Evolutionary conservation across 768 basidiomycete species (phyloP).

Genomic region (Nevesoporus exiguus): DNA sequence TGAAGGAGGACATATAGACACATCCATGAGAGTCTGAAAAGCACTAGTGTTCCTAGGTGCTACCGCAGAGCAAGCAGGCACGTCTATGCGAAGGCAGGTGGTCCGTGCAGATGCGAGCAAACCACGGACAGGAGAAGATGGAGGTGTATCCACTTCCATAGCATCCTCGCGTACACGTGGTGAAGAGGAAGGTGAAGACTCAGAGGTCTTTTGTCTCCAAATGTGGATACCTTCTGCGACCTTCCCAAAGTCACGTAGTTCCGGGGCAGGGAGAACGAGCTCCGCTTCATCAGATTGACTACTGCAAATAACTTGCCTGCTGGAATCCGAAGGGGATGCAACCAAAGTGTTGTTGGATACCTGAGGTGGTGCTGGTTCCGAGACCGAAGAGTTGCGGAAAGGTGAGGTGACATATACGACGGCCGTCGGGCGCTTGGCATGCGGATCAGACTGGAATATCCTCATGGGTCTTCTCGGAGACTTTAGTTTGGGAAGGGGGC

Average conservation of each 20-base stretch:
- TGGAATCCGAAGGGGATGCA: conserved; percentile 22
- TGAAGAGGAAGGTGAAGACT: conserved; percentile 10
- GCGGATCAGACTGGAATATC: conserved; percentile 6
- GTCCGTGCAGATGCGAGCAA: conserved; percentile 7
- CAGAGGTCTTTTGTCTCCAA: conserved; percentile 39
- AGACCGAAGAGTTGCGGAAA: conserved; percentile 36
- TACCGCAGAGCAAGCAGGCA: background rate
- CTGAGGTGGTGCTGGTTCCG: conserved; percentile 1
- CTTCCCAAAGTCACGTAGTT: conserved; percentile 25
- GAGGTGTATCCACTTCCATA: conserved; percentile 16
- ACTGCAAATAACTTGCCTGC: conserved; percentile 47
- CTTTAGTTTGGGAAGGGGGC: conserved; percentile 15
- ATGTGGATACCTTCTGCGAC: conserved; percentile 39
- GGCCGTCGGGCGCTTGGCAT: conserved; percentile 3
- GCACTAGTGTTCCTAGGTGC: conserved; percentile 3
- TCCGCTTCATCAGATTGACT: conserved; percentile 70
- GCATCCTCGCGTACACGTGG: conserved; percentile 2
- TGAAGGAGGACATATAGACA: conserved; percentile 20
- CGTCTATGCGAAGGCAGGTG: conserved; percentile 8
- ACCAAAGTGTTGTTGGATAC: background rate
- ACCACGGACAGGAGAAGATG: conserved; percentile 9
- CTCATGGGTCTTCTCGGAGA: conserved; percentile 24
- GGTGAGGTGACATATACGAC: conserved; percentile 11
- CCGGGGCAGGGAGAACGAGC: conserved; percentile 34
- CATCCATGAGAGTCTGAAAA: conserved; percentile 13